Base-by-base conservation (phyloP, 1,139 yeast species). In the Pichia sp. region DNA sequence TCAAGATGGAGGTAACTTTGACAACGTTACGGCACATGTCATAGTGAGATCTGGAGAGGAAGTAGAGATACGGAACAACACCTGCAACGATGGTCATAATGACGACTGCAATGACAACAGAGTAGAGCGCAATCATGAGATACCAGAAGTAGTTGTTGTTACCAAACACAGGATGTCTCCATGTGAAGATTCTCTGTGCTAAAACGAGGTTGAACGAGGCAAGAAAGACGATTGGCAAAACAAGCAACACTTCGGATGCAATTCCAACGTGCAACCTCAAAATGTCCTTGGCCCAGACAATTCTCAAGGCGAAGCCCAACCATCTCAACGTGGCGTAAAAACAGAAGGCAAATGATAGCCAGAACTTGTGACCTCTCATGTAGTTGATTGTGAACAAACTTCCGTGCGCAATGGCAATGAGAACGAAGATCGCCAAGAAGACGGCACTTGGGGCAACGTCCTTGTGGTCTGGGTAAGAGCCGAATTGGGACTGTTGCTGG, bases 131-230 rank as follows among this genome's bases (percentile, higher is more conserved):
- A 48, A 77, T 65, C 87, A 87, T 84, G 45, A 74, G 56, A 15
- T 62, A 59, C 82, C 86, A 82, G 65, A 85, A 84, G 49, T 77
- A 64, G 54, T 68, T 72, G 48, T 80, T 69, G 26, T 83, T 76
- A 54, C 93, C 95, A 34, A 87, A 81, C 50, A 82, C 86, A 3
- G 95, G 95, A 66, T 87, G 95, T 65, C 88, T 75, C 90, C 93
- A 85, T 8, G 92, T 85, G 71, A 86, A 87, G 47, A 87, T 75
- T 62, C 95, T 77, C 68, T 87, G 93, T 5, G 90, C 90, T 58
- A 87, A 72, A 47, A 85, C 78, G 69, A 86, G 77, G 64, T 85
- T 84, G 61, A 81, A 73, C 0, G 85, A 77, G 26, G 82, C 80
- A 45, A 84, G 64, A 16, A 82, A 63, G 50, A 84, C 78, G 7